Percentiles rank a stretch among this genome's conserved stretches.
These are phyloP conservation scores for Wickerhamiella lipophila DNA, from an alignment of 805 yeast genomes.

Conservation along the genomic window DNA sequence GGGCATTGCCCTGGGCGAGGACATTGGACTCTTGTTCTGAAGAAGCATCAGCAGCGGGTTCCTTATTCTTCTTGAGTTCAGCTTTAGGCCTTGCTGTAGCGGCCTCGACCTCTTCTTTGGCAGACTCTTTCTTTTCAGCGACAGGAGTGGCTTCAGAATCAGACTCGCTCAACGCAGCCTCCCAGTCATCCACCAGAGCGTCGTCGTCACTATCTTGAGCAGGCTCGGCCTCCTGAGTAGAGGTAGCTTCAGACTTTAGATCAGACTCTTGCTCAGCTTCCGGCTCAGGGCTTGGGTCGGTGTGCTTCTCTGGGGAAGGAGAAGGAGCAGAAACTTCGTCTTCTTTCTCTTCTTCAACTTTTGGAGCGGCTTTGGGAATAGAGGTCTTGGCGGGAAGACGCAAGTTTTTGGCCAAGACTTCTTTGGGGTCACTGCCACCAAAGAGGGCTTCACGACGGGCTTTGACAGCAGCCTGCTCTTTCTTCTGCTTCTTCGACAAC, in stretches of 20 bases:
- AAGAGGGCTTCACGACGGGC: conserved; percentile 49
- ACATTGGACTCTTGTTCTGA: not conserved
- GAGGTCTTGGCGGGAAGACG: conserved; percentile 23
- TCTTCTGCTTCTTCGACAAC: conserved; percentile 87
- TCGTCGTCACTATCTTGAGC: conserved; percentile 24
- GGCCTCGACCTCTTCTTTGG: conserved; percentile 2
- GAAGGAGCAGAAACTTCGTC: conserved; percentile 6
- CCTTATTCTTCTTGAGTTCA: conserved; percentile 16
- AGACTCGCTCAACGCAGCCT: conserved; percentile 11
- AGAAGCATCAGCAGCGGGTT: not conserved
- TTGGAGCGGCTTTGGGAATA: conserved; percentile 23
- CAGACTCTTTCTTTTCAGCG: not conserved
- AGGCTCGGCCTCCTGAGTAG: conserved; percentile 8
- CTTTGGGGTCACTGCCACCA: conserved; percentile 7
- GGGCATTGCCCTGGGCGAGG: conserved; percentile 18
- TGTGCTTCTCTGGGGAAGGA: conserved; percentile 19
- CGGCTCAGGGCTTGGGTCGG: conserved; percentile 18
- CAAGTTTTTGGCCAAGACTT: not conserved
- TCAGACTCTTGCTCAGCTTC: conserved; percentile 32
- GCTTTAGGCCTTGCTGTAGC: conserved; percentile 21
- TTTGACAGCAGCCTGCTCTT: conserved; percentile 59
- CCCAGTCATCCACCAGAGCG: conserved; percentile 24
- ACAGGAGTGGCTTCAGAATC: not conserved
- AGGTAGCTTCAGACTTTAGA: conserved; percentile 37
- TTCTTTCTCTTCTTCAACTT: conserved; percentile 20